Base-by-base conservation (phyloP, 2,329 filamentous ascomycete species). In the Sporothrix protearum region DNA sequence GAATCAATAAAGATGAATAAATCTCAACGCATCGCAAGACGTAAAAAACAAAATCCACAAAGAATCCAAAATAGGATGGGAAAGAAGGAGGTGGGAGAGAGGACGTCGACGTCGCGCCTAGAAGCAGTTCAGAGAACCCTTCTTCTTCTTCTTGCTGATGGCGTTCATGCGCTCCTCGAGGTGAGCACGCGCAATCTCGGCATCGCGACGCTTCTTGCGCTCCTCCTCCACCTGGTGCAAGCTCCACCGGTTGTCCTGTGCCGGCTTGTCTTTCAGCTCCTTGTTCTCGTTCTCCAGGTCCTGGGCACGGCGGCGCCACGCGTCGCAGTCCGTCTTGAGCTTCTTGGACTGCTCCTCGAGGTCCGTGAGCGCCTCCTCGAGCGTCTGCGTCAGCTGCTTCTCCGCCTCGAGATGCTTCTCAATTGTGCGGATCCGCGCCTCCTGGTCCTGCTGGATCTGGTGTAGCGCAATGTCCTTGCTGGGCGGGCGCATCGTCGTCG, bases 401-500 rank as follows among this genome's bases (percentile, higher is more conserved):
- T 99, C 96, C 3, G 96, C 96, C 75, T 92, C 91, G 30, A 99
- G 87, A 78, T 98, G 94, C 84, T 97, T 98, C 85, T 99, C 95
- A 74, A 99, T 97, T 7, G 93, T 96, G 73, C 92, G 91, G 78
- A 99, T 96, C 74, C 94, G 94, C 57, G 93, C 92, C 79, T 99
- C 96, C 80, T 97, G 94, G 77, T 99, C 96, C 78, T 98, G 95
- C 73, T 95, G 89, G 75, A 97, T 87, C 77, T 97, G 94, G 67
- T 90, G 88, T 72, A 91, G 87, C 68, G 83, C 84, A 53, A 90
- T 87, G 77, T 97, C 93, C 80, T 96, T 96, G 84, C 93, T 96
- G 22, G 89, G 86, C 72, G 94, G 93, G 12, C 93, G 90, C 81
- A 76, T 88, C 81, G 77, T 88, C 80, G 80, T 87, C 76, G 83